Base-by-base conservation (phyloP, 2,329 filamentous ascomycete genomes). In the Phyllachora maydis region DNA sequence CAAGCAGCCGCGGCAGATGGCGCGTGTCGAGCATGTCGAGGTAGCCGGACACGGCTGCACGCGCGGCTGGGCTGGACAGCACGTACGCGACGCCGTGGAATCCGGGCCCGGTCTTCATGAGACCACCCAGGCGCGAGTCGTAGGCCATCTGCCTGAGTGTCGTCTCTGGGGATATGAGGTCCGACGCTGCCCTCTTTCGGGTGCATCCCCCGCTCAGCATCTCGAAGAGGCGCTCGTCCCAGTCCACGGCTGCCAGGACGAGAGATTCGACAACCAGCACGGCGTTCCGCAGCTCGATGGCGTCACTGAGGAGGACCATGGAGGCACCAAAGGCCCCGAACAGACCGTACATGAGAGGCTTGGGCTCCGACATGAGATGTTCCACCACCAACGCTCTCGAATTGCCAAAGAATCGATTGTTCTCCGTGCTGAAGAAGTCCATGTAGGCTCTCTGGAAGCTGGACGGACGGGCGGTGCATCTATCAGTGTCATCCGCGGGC, bases 391-490 rank as follows among this genome's bases (percentile, higher is more conserved):
- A 31, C 7, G 28, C 22, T 14, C 26, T 31, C 19, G 31, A 21
- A 24, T 33, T 34, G 4, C 32, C 32, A 6, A 11, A 20, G n/a
- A 34, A 27, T 11, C 23, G 27, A 26, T 23, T 26, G 26, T 31
- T 32, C 11, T 33, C 28, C 28, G 38, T 31, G 30, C 35, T 36
- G 28, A 39, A 39, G 27, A 32, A 38, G 12, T 35, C 32, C 34
- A 39, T 37, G 19, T 35, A 40, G 2, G 37, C 35, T 13, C 34
- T 27, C 21, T 39, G 36, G 16, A 35, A 40, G n/a, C 35, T 35
- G n/a, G 15, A 10, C 15, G 6, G 4, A 4, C 10, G 1, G n/a
- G 25, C n/a, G n/a, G n/a, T n/a, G n/a, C n/a, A n/a, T n/a, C n/a
- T n/a, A n/a, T 31, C 11, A 30, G 28, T 10, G 19, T 4, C 10